A percentile compares a stretch with the other conserved stretches of the same genome.
phyloP scores from a whole-genome alignment of 495 filamentous ascomycete species.

The Lasiosphaeria ovina region DNA sequence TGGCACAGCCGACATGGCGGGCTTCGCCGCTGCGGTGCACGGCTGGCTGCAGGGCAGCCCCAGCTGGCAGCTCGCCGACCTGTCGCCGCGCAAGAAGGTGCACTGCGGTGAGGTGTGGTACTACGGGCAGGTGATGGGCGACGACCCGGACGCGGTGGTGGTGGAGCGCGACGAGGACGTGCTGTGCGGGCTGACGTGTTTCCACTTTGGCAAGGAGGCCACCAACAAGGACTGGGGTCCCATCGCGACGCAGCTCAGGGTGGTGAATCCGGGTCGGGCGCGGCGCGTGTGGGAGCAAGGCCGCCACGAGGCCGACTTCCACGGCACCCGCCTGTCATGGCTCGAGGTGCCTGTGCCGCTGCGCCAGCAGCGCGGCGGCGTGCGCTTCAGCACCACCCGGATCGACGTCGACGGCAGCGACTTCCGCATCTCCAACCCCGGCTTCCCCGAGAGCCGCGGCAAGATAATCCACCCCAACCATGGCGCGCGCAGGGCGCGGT shows the following conservation, averaged over 20 bases:
- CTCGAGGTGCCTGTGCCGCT: not conserved
- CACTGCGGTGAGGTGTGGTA: slow-evolving; percentile 1
- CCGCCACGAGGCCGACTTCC: not conserved
- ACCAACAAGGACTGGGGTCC: not conserved
- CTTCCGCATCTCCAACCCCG: slow-evolving; percentile 2
- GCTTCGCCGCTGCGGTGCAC: not conserved
- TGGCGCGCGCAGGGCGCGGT: not conserved
- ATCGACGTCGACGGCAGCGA: slow-evolving; percentile 1
- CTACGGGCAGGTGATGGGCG: not conserved
- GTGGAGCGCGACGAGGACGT: slow-evolving; percentile 4
- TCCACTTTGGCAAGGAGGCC: not conserved
- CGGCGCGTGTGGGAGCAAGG: slow-evolving; percentile 2
- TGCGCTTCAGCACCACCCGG: slow-evolving; percentile 3
- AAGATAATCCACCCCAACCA: not conserved
- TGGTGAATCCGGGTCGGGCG: slow-evolving; percentile 1
- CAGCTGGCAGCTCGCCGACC: not conserved
- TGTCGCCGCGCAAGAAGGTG: not conserved
- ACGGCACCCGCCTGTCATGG: not conserved
- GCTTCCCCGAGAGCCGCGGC: not conserved
- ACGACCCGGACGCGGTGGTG: not conserved
- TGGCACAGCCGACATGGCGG: not conserved
- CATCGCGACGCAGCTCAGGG: not conserved
- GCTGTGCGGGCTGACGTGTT: not conserved
- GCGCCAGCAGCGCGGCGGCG: not conserved
- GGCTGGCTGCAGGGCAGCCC: not conserved